Evolutionary conservation across 495 filamentous ascomycete genomes (phyloP).

Genomic region (Xanthoparmelia taractica): DNA sequence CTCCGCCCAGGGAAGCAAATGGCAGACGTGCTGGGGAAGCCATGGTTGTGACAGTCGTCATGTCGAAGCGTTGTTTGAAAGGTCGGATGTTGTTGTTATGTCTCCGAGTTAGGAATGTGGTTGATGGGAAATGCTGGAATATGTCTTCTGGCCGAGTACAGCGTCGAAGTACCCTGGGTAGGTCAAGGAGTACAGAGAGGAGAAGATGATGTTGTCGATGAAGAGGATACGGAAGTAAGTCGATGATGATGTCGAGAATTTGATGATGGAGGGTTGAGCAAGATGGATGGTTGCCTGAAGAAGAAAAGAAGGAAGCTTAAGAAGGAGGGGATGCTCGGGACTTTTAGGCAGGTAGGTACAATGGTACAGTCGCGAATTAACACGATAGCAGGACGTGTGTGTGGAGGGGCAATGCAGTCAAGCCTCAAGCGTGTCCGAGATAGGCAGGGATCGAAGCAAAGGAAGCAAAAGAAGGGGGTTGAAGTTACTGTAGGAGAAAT

Average conservation of each 20-base stretch:
- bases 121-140: background rate
- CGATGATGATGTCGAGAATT: background rate
- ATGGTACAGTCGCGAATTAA: constrained; percentile 14
- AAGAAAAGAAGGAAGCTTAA: background rate
- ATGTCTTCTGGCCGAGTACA: background rate
- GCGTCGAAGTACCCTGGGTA: background rate
- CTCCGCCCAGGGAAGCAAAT: constrained; percentile 47
- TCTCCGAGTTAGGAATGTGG: background rate
- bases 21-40: constrained; percentile 40
- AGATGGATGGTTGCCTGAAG: background rate
- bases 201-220: constrained; percentile 1
- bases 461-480: too few relatives aligned
- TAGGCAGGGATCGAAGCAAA: constrained; percentile 7
- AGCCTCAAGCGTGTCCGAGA: constrained; percentile 6
- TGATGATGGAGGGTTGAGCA: background rate
- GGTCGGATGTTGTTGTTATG: constrained; percentile 2
- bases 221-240: background rate
- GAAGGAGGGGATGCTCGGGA: constrained; percentile 2
- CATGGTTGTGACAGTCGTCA: constrained; percentile 23
- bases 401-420: constrained; percentile 8
- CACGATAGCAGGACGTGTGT: constrained; percentile 16
- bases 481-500: too few relatives aligned
- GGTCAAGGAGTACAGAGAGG: background rate
- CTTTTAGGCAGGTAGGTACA: constrained; percentile 9
- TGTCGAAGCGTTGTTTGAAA: constrained; percentile 2